These are phyloP conservation scores for Osmanthus fragrans DNA, from an alignment of 257 asterid genomes.

Conservation along the genomic window DNA sequence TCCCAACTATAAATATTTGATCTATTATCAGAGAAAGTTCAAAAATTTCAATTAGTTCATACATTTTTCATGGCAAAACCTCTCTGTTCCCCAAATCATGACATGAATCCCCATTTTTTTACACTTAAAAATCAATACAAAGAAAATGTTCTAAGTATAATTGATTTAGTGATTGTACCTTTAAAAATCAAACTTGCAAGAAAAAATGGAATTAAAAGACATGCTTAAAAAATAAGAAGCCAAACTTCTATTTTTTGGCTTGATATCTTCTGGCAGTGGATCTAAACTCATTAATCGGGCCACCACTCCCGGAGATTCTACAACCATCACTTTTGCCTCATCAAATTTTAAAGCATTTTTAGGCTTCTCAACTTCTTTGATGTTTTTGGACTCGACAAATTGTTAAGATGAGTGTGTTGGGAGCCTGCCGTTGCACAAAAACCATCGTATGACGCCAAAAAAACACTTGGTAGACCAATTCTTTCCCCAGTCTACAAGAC, in stretches of 20 bases:
- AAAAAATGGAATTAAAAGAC: constrained; percentile 48
- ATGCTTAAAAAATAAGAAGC: constrained; percentile 51
- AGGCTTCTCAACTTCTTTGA: neutral
- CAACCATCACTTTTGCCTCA: neutral
- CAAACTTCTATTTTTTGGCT: constrained; percentile 21
- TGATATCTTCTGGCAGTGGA: constrained; percentile 36
- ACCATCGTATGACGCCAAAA: constrained; percentile 33
- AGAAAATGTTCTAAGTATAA: too few species aligned
- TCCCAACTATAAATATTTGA: too few species aligned
- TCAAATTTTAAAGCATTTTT: neutral
- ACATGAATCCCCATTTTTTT: too few species aligned
- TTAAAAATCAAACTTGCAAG: constrained; percentile 32
- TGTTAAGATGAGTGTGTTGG: constrained; percentile 57
- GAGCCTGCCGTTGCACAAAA: constrained; percentile 43
- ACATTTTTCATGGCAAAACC: too few species aligned
- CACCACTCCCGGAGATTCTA: constrained; percentile 48
- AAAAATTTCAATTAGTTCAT: too few species aligned
- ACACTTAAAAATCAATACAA: too few species aligned
- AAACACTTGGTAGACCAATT: constrained; percentile 27
- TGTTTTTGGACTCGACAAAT: constrained; percentile 5
- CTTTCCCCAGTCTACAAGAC: too few species aligned
- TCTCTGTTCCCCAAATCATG: too few species aligned
- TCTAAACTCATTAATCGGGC: constrained; percentile 68
- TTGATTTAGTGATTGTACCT: too few species aligned
- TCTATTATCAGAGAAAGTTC: too few species aligned